These are phyloP conservation scores for Pyrenophora tritici-repentis DNA, from an alignment of 2,329 filamentous ascomycete species.

Conservation along the genomic window DNA sequence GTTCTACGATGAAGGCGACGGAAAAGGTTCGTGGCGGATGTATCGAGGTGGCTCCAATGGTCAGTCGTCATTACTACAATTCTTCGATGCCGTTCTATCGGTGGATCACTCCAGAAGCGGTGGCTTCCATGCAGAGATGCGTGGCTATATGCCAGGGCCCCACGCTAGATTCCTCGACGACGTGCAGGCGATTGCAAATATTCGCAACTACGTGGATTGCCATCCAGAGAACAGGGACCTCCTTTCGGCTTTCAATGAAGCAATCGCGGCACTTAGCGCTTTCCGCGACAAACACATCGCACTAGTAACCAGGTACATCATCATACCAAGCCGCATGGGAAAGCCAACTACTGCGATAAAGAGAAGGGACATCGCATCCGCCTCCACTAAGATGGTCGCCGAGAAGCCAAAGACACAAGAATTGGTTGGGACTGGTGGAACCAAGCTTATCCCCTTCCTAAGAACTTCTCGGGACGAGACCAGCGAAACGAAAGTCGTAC, in stretches of 20 bases:
- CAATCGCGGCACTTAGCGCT: conserved; percentile 51
- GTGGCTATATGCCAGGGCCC: conserved; percentile 59
- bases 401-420: conserved; percentile 43
- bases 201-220: conserved; percentile 52
- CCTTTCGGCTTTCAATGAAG: conserved; percentile 53
- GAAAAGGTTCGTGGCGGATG: conserved; percentile 55
- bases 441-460: conserved; percentile 59
- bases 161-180: conserved; percentile 58
- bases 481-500: conserved; percentile 44
- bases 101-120: conserved; percentile 54
- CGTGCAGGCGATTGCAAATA: conserved; percentile 52
- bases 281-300: conserved; percentile 60
- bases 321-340: conserved; percentile 48
- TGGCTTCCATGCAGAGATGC: conserved; percentile 53
- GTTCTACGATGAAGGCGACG: conserved; percentile 58
- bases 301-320: conserved; percentile 59
- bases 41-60: conserved; percentile 61
- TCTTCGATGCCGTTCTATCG: conserved; percentile 59
- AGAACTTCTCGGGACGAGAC: conserved; percentile 59
- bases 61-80: conserved; percentile 60
- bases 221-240: conserved; percentile 43
- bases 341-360: conserved; percentile 28
- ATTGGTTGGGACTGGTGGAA: conserved; percentile 58
- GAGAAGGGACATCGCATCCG: conserved; percentile 52
- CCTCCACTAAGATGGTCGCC: conserved; percentile 48